These are phyloP conservation scores for Cudoniella acicularis DNA, from an alignment of 495 filamentous ascomycete genomes.

Conservation along the genomic window DNA sequence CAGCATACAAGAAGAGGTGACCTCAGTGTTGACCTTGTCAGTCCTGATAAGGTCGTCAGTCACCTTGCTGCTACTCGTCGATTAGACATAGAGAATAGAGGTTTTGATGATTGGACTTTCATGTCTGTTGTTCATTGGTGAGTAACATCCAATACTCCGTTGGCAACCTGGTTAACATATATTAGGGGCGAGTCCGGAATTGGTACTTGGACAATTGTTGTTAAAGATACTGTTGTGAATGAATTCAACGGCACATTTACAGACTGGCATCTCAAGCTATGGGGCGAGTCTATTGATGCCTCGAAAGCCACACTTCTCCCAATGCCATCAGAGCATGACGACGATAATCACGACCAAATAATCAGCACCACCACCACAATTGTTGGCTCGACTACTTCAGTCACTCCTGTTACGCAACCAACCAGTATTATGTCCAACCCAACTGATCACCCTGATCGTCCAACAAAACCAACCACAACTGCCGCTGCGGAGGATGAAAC, in stretches of 20 bases:
- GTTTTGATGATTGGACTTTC: slow-evolving; percentile 98
- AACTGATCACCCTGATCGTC: slow-evolving; percentile 73
- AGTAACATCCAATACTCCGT: slow-evolving; percentile 31
- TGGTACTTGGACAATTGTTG: slow-evolving; percentile 85
- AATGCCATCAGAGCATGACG: slow-evolving; percentile 79
- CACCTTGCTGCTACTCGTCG: slow-evolving; percentile 73
- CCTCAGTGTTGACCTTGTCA: slow-evolving; percentile 86
- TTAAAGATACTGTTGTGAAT: slow-evolving; percentile 83
- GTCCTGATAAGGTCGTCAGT: slow-evolving; percentile 75
- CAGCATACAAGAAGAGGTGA: slow-evolving; percentile 83
- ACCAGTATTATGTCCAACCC: slow-evolving; percentile 46
- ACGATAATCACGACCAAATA: slow-evolving; percentile 63
- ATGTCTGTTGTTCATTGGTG: slow-evolving; percentile 98
- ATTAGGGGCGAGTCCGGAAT: slow-evolving; percentile 81
- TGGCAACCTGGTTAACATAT: slow-evolving; percentile 20
- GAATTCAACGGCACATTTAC: slow-evolving; percentile 69
- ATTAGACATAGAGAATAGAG: slow-evolving; percentile 56
- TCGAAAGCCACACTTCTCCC: slow-evolving; percentile 68
- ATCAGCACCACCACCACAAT: slow-evolving; percentile 39
- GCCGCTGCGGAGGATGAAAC: slow-evolving; percentile 39
- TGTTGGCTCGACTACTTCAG: slow-evolving; percentile 50
- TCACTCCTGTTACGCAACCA: slow-evolving; percentile 37
- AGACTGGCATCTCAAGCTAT: slow-evolving; percentile 93
- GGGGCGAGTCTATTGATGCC: slow-evolving; percentile 82
- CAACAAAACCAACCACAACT: slow-evolving; percentile 53